These are phyloP conservation scores for Trifolium pratense DNA, from an alignment of 306 rosid genomes.

Conservation along the genomic window DNA sequence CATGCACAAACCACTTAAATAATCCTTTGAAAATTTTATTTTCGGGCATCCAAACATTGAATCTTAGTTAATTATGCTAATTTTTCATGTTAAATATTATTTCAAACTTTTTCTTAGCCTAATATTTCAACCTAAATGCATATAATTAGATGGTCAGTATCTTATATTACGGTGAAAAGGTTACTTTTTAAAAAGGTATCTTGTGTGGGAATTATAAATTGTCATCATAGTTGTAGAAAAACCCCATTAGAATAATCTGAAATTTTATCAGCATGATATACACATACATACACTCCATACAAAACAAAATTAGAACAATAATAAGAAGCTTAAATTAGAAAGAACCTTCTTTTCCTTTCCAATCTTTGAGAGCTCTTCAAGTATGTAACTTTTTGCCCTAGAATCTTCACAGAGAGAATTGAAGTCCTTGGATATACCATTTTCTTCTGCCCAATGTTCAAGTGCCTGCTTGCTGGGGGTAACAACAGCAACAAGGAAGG, in stretches of 20 bases:
- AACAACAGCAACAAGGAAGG: slow-evolving; percentile 84
- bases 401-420: slow-evolving; percentile 70
- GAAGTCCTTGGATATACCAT: slow-evolving; percentile 73
- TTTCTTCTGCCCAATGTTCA: slow-evolving; percentile 80
- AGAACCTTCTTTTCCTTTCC: slow-evolving; percentile 86
- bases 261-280: background rate
- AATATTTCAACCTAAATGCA: slow-evolving; percentile 17
- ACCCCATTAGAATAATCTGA: background rate
- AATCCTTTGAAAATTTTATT: slow-evolving; percentile 3
- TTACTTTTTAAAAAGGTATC: background rate
- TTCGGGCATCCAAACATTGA: background rate
- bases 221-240: slow-evolving; percentile 1
- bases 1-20: slow-evolving; percentile 2
- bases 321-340: slow-evolving; percentile 21
- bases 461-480: slow-evolving; percentile 72
- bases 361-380: slow-evolving; percentile 71
- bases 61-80: background rate
- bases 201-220: slow-evolving; percentile 5
- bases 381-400: slow-evolving; percentile 66
- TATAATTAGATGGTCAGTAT: background rate
- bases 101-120: background rate
- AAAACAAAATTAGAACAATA: slow-evolving; percentile 22
- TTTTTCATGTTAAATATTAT: slow-evolving; percentile 22
- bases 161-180: background rate
- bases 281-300: slow-evolving; percentile 14